Percentiles rank a stretch among this genome's conserved stretches.
phyloP scores from a whole-genome alignment of 2,329 filamentous ascomycete genomes.

The Rutstroemia sp. region DNA sequence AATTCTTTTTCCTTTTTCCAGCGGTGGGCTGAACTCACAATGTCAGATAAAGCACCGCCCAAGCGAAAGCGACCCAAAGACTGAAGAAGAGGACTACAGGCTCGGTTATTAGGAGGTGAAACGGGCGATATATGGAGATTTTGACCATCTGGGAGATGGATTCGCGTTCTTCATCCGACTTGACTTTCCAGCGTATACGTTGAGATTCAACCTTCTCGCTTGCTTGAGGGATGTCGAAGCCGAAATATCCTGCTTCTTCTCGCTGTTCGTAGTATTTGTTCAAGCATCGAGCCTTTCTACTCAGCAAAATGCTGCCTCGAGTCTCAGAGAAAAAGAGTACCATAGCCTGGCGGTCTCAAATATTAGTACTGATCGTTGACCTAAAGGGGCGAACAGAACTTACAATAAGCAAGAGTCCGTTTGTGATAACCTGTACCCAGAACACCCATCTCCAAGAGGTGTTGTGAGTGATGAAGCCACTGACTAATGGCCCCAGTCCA shows the following conservation, averaged over 20 bases:
- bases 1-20: no score
- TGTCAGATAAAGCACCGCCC: conserved; percentile 81
- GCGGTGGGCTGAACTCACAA: conserved; percentile 37
- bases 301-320: conserved; percentile 70
- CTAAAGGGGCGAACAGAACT: background rate
- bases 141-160: conserved; percentile 62
- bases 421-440: conserved; percentile 72
- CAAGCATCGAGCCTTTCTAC: conserved; percentile 62
- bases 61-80: conserved; percentile 82
- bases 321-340: conserved; percentile 73
- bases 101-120: conserved; percentile 68
- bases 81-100: conserved; percentile 81
- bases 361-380: background rate
- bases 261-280: conserved; percentile 74
- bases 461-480: conserved; percentile 60
- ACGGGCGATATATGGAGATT: conserved; percentile 70
- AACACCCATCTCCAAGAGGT: conserved; percentile 81
- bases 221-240: conserved; percentile 39
- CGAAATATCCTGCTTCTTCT: conserved; percentile 47
- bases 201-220: conserved; percentile 30
- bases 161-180: conserved; percentile 67
- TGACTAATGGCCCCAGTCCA: conserved; percentile 67
- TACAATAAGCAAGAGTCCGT: conserved; percentile 50
- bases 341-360: conserved; percentile 36
- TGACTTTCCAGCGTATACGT: conserved; percentile 73